These are phyloP conservation scores for Ustilago esculenta DNA, from an alignment of 1,284 basidiomycete species.

Conservation along the genomic window DNA sequence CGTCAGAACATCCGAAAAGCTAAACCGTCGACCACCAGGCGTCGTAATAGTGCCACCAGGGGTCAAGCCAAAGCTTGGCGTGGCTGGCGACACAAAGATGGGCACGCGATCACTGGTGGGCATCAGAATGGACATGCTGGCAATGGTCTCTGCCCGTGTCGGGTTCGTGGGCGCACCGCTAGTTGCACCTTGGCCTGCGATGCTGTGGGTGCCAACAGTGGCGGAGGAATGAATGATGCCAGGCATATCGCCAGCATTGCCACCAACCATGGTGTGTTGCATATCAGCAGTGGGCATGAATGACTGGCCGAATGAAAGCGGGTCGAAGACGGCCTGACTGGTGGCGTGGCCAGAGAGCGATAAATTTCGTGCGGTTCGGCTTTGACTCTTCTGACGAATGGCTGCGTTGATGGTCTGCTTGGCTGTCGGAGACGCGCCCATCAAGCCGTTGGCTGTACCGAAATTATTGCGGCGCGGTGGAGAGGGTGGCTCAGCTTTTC, in stretches of 20 bases:
- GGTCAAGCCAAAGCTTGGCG: constrained; percentile 30
- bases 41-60: constrained; percentile 30
- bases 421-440: constrained; percentile 14
- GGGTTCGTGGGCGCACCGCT: background rate
- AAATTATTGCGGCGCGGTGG: constrained; percentile 5
- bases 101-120: constrained; percentile 25
- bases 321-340: constrained; percentile 1
- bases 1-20: constrained; percentile 39
- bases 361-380: background rate
- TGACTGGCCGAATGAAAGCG: constrained; percentile 6
- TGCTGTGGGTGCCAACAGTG: background rate
- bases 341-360: background rate
- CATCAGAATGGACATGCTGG: constrained; percentile 38
- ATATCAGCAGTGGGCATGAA: constrained; percentile 8
- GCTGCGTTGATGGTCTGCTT: constrained; percentile 41
- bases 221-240: background rate
- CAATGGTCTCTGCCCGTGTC: constrained; percentile 15
- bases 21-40: constrained; percentile 42
- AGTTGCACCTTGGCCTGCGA: background rate
- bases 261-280: constrained; percentile 2
- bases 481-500: constrained; percentile 24
- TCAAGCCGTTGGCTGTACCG: background rate
- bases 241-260: background rate
- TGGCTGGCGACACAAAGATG: constrained; percentile 33
- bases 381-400: constrained; percentile 34